These are phyloP conservation scores for Colletotrichum musae DNA, from an alignment of 2,329 filamentous ascomycete species.

Conservation along the genomic window DNA sequence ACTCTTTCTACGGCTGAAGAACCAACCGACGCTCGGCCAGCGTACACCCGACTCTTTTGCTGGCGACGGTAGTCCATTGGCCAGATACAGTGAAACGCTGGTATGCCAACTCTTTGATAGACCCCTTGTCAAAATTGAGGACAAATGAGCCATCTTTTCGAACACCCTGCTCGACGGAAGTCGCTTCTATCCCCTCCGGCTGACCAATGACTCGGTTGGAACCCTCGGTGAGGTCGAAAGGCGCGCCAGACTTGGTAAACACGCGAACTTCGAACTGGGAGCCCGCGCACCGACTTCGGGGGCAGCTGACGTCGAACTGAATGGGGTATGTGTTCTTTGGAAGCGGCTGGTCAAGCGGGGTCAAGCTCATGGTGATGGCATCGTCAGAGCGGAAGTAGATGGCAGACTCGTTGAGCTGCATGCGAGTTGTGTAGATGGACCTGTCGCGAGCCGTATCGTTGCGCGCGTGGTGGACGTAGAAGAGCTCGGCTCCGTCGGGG, in stretches of 20 bases:
- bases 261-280: slow-evolving; percentile 43
- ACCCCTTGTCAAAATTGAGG: slow-evolving; percentile 32
- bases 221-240: slow-evolving; percentile 46
- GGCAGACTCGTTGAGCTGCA: slow-evolving; percentile 45
- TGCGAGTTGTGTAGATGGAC: slow-evolving; percentile 52
- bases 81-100: slow-evolving; percentile 40
- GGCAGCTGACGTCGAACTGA: slow-evolving; percentile 41
- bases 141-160: slow-evolving; percentile 37
- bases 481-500: slow-evolving; percentile 49
- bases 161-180: slow-evolving; percentile 11
- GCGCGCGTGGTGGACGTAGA: slow-evolving; percentile 53
- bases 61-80: slow-evolving; percentile 36
- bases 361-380: slow-evolving; percentile 50
- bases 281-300: neutral
- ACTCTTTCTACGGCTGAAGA: neutral
- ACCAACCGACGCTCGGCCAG: neutral
- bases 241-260: slow-evolving; percentile 41
- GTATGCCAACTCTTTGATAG: slow-evolving; percentile 42
- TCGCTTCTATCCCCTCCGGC: slow-evolving; percentile 39
- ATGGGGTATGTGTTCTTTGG: slow-evolving; percentile 50
- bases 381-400: slow-evolving; percentile 47
- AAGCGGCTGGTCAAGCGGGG: slow-evolving; percentile 49
- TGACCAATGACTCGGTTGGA: slow-evolving; percentile 46
- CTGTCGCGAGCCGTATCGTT: slow-evolving; percentile 48
- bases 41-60: neutral